Base-by-base conservation (phyloP, 163 green algal species). In the Trebouxia gelatinosa region DNA sequence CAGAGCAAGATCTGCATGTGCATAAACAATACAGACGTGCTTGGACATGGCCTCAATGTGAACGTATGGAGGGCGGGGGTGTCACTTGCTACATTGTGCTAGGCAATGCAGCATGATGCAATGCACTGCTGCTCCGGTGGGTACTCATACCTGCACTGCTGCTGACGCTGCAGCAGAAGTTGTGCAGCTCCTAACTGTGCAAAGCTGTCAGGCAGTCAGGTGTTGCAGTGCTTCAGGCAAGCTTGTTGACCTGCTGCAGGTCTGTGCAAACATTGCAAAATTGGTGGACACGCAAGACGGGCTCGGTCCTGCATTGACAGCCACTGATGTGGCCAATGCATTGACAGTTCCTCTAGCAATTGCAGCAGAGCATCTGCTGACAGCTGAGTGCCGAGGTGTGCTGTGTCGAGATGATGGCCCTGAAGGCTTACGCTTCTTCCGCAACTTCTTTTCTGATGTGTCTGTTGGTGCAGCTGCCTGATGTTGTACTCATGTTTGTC, bases 361-460 rank as follows among this genome's bases (percentile, higher is more conserved):
- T 28, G 94, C 94, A 2, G 31, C 38, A 0, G 89, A 97, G 82
- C 91, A 97, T 68, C 82, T 98, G 78, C 54, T 88, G 16, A 90
- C 85, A 38, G 92, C 92, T 13, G 94, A 98, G 87, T 35, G 40
- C 6, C 40, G 40, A 6, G 93, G 91, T 0, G 80, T 95, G 38
- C 78, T 98, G 79, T 97, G 93, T 86, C 80, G 95, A 0, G 95
- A 98, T 76, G 93, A 97, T 32, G 89, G 90, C 1, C 88, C 90
- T 5, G 88, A 93, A 62, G 92, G 92, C 6, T 80, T 97, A 65
- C 83, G 86, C 35, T 98, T 95, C 83, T 97, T 90, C 62, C 59
- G 80, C 11, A 98, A 98, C 84, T 95, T 97, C 80, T 98, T 98
- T 76, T 43, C 26, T n/a, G 67, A 79, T 5, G 39, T 64, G 28